Evolutionary conservation across 129 eudicot genomes (phyloP), one percentile per base, ranked within the genome.

Genomic region (Ambrosia trifida): DNA sequence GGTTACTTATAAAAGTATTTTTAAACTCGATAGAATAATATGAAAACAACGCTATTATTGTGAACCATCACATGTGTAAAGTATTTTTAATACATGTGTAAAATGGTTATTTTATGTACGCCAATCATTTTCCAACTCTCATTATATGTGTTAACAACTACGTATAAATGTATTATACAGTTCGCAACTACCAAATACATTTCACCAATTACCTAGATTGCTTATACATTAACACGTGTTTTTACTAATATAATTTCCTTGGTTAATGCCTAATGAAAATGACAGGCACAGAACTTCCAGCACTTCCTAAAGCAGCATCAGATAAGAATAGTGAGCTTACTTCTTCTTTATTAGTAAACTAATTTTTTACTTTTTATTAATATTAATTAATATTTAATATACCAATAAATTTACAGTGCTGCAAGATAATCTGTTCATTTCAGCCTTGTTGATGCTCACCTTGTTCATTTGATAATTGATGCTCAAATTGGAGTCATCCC

Each of bases 221-320:
- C 43, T 38, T n/a, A n/a, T n/a, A n/a, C n/a, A n/a, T n/a, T n/a
- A n/a, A n/a, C n/a, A n/a, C n/a, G n/a, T n/a, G n/a, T n/a, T n/a
- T n/a, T n/a, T n/a, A n/a, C 40, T 58, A 35, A 76, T 52, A 74
- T 63, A 47, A 33, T 72, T 41, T 16, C 43, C 30, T 31, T 60
- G 60, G 41, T 16, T 47, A 19, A 58, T 61, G 62, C 43, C 13
- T 47, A 38, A 58, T 70, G 68, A 14, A 72, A 72, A 40, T 63
- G 1, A 64, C 76, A 78, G 81, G 71, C 62, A 58, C 69, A 31
- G 46, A 69, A 18, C 71, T 83, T 72, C 91, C 88, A 6, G 84
- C 76, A 30, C 75, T 80, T 68, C 91, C 91, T 19, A 80, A 81
- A 62, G 82, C 84, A 54, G 45, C 84, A 75, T 86, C 91, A 35